These are phyloP conservation scores for Senecio squalidus DNA, from an alignment of 140 eudicot species.

Conservation along the genomic window DNA sequence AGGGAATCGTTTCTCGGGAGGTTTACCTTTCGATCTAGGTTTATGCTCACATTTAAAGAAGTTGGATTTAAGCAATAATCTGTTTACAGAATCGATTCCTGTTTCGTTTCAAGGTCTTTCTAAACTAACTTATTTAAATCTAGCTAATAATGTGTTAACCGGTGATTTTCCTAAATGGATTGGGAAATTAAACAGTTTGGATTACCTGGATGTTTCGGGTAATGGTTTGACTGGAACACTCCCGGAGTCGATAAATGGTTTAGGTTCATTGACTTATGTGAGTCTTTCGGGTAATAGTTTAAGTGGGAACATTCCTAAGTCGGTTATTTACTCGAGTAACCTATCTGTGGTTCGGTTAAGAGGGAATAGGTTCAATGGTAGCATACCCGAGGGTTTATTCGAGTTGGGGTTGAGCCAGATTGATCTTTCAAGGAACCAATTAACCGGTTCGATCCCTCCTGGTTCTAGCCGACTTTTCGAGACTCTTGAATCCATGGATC, in stretches of 20 bases:
- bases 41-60: slow-evolving; percentile 57
- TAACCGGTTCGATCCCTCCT: slow-evolving; percentile 64
- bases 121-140: slow-evolving; percentile 34
- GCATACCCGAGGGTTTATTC: slow-evolving; percentile 68
- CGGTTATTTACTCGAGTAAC: slow-evolving; percentile 34
- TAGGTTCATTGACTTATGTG: slow-evolving; percentile 39
- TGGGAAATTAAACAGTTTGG: slow-evolving; percentile 39
- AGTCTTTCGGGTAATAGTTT: slow-evolving; percentile 53
- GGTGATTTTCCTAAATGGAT: slow-evolving; percentile 79
- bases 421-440: slow-evolving; percentile 62
- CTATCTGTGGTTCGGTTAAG: slow-evolving; percentile 41
- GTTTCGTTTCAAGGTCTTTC: slow-evolving; percentile 42
- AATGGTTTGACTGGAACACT: slow-evolving; percentile 59
- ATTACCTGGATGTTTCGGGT: slow-evolving; percentile 60
- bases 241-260: slow-evolving; percentile 48
- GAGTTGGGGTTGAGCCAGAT: slow-evolving; percentile 55
- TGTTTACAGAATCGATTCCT: slow-evolving; percentile 56
- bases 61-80: slow-evolving; percentile 60
- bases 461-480: slow-evolving; percentile 53
- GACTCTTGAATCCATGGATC: slow-evolving; percentile 62
- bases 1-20: slow-evolving; percentile 68
- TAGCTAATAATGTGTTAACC: slow-evolving; percentile 46
- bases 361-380: slow-evolving; percentile 57
- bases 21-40: slow-evolving; percentile 67
- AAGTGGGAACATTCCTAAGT: slow-evolving; percentile 49